These are phyloP conservation scores for Trichopus zeylanicus DNA, from an alignment of 116 monocot species.

Conservation along the genomic window DNA sequence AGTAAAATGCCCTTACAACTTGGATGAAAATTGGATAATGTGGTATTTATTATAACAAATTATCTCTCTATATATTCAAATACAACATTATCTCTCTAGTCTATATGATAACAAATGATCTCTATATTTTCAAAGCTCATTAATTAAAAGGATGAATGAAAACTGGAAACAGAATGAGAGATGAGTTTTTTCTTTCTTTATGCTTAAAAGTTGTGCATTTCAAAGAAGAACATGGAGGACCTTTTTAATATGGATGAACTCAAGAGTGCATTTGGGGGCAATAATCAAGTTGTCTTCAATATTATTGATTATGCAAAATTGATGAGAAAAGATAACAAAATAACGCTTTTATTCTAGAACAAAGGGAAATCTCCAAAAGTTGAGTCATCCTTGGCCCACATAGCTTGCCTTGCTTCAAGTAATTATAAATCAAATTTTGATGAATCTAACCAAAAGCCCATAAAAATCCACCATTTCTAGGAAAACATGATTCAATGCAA, in stretches of 20 bases:
- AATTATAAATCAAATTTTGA: conserved; percentile 18
- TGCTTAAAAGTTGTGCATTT: no score
- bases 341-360: conserved; percentile 39
- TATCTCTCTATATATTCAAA: no score
- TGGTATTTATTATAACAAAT: no score
- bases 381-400: neutral
- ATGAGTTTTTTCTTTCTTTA: no score
- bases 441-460: conserved; percentile 4
- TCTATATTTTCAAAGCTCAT: no score
- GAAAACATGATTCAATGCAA: neutral
- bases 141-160: no score
- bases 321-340: conserved; percentile 81
- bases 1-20: no score
- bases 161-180: no score
- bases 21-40: no score
- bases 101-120: no score
- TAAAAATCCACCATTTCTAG: neutral
- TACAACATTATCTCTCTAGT: no score
- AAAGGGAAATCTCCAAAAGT: conserved; percentile 2
- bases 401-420: neutral
- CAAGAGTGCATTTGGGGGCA: conserved; percentile 55
- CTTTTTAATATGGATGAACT: conserved; percentile 67
- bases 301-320: conserved; percentile 40
- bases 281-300: conserved; percentile 37
- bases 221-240: conserved; percentile 57